Conservation (phyloP, 192 early-diverging fungal species). For the Coemansia sp. region DNA sequence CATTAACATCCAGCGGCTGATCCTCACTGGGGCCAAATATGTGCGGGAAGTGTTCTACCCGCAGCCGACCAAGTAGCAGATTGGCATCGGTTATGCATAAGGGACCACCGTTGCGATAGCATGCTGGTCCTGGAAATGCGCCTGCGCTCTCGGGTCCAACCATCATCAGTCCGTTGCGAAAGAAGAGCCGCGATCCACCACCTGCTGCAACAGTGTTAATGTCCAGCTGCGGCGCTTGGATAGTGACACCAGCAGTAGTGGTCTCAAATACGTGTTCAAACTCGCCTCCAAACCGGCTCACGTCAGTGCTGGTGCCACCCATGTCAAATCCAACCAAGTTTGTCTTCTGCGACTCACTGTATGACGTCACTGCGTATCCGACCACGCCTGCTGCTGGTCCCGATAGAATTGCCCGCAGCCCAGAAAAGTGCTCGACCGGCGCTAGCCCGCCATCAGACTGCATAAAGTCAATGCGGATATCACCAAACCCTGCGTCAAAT, state of each 20-base stretch:
- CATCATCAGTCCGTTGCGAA: conserved; percentile 88
- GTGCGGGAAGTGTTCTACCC: conserved; percentile 84
- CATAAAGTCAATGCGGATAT: conserved; percentile 91
- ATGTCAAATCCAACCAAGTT: conserved; percentile 97
- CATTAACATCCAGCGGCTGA: conserved; percentile 72
- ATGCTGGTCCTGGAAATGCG: conserved; percentile 93
- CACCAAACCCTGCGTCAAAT: conserved; percentile 66
- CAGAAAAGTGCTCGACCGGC: conserved; percentile 80
- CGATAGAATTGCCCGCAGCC: conserved; percentile 87
- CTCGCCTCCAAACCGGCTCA: conserved; percentile 84
- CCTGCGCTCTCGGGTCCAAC: conserved; percentile 92
- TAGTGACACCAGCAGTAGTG: conserved; percentile 85
- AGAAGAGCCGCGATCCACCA: conserved; percentile 90
- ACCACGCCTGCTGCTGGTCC: conserved; percentile 96
- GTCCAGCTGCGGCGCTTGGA: conserved; percentile 94
- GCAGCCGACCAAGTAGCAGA: conserved; percentile 80
- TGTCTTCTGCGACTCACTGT: conserved; percentile 23
- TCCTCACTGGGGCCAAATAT: conserved; percentile 90
- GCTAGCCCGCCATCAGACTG: conserved; percentile 94
- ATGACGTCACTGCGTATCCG: conserved; percentile 68
- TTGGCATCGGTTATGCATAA: conserved; percentile 95
- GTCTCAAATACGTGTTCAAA: conserved; percentile 96
- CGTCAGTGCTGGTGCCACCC: conserved; percentile 91
- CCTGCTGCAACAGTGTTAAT: conserved; percentile 98
- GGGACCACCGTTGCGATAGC: conserved; percentile 91